Conservation (phyloP, 768 basidiomycete species). For the Kwoniella shandongensis region DNA sequence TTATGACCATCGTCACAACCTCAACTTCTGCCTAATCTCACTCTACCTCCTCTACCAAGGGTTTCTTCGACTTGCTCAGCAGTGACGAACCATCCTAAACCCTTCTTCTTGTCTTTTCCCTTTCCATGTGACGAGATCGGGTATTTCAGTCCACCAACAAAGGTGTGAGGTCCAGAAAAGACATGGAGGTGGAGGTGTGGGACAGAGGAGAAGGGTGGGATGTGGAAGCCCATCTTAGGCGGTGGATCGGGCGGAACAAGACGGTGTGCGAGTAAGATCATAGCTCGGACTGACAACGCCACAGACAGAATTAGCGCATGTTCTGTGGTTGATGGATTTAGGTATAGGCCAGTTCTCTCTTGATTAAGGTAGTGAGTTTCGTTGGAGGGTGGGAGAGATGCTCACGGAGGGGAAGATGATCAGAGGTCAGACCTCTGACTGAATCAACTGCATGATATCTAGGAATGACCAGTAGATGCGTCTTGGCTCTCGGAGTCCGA, state of each 20-base stretch:
- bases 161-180: slow-evolving; percentile 33
- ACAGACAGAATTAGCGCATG: too few relatives aligned
- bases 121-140: slow-evolving; percentile 16
- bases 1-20: neutral
- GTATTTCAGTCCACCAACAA: slow-evolving; percentile 43
- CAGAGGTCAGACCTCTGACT: slow-evolving; percentile 28
- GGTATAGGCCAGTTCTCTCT: too few relatives aligned
- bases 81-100: slow-evolving; percentile 42
- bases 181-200: slow-evolving; percentile 51
- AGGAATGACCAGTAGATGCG: slow-evolving; percentile 48
- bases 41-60: slow-evolving; percentile 20
- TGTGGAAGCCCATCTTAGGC: slow-evolving; percentile 47
- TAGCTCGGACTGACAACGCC: slow-evolving; percentile 19
- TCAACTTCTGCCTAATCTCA: slow-evolving; percentile 25
- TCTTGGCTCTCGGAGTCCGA: slow-evolving; percentile 40
- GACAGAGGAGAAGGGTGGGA: slow-evolving; percentile 52
- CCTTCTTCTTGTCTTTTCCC: slow-evolving; percentile 18
- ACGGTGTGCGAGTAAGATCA: slow-evolving; percentile 22
- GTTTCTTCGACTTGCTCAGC: slow-evolving; percentile 28
- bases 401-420: slow-evolving; percentile 43
- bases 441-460: slow-evolving; percentile 39
- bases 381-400: neutral
- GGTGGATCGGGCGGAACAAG: slow-evolving; percentile 10
- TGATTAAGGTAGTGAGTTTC: too few relatives aligned
- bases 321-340: too few relatives aligned